Conservation (phyloP, 2,329 filamentous ascomycete species). For the Gnomoniopsis smithogilvyi region DNA sequence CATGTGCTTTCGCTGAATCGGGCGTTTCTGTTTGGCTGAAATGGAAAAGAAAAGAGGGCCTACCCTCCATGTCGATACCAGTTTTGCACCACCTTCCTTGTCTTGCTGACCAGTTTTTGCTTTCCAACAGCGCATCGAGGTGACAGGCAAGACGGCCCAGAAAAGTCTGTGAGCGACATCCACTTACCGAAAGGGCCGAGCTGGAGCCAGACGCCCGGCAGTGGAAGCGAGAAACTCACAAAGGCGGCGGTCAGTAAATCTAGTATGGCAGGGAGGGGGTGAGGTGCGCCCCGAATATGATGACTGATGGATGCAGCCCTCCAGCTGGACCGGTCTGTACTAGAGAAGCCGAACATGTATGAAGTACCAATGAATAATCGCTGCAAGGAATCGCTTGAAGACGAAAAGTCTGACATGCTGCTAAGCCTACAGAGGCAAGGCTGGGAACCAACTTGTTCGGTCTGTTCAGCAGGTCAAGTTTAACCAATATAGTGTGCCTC, state of each 20-base stretch:
- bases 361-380: background rate
- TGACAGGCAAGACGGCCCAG: background rate
- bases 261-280: background rate
- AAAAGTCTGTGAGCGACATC: background rate
- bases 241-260: background rate
- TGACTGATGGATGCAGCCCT: no score
- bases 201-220: background rate
- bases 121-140: constrained; percentile 5
- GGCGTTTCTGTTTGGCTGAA: constrained; percentile 1
- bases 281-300: background rate
- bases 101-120: background rate
- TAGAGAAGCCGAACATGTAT: background rate
- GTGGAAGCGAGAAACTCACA: background rate
- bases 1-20: constrained; percentile 8
- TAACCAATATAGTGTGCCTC: background rate
- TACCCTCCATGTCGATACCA: constrained; percentile 2
- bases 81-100: background rate
- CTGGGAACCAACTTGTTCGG: background rate
- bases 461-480: background rate
- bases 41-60: background rate
- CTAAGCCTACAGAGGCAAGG: background rate
- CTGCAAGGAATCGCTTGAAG: no score
- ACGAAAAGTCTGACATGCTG: background rate
- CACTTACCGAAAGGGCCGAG: background rate
- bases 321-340: no score